phyloP scores from a whole-genome alignment of 75 land plant genomes.

The Larix kaempferi region DNA sequence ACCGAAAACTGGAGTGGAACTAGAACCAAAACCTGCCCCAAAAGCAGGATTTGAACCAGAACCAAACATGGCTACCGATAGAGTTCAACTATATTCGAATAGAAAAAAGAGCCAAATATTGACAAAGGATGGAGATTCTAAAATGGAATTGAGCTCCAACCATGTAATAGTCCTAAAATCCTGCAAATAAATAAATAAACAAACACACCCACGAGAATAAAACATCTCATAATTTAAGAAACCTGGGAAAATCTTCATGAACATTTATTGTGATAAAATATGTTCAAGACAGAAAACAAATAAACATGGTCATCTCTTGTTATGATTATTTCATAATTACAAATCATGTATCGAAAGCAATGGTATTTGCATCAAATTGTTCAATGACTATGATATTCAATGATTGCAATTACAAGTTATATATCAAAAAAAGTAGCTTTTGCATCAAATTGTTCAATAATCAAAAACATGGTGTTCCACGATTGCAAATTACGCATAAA shows the following conservation, averaged over 20 bases:
- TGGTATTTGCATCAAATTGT: no score
- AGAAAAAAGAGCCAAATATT: conserved; percentile 2
- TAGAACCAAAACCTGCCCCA: conserved; percentile 16
- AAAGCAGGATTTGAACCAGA: conserved; percentile 35
- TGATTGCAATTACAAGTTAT: no score
- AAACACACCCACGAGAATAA: not conserved
- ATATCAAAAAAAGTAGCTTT: no score
- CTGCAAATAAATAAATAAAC: not conserved
- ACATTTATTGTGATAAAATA: not conserved
- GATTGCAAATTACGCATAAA: no score
- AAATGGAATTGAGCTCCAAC: not conserved
- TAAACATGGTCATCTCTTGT: no score
- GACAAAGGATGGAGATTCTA: not conserved
- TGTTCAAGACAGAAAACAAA: no score
- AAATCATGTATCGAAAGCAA: no score
- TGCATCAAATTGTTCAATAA: no score
- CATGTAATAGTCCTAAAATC: not conserved
- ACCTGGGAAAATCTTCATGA: not conserved
- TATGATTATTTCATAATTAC: no score
- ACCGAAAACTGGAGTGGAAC: not conserved
- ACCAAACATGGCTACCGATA: conserved; percentile 17
- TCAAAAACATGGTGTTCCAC: no score
- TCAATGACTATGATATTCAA: no score
- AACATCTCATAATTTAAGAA: not conserved
- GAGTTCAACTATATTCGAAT: not conserved